Conservation (phyloP, 805 yeast species). For the Metschnikowia drakensbergensis region DNA sequence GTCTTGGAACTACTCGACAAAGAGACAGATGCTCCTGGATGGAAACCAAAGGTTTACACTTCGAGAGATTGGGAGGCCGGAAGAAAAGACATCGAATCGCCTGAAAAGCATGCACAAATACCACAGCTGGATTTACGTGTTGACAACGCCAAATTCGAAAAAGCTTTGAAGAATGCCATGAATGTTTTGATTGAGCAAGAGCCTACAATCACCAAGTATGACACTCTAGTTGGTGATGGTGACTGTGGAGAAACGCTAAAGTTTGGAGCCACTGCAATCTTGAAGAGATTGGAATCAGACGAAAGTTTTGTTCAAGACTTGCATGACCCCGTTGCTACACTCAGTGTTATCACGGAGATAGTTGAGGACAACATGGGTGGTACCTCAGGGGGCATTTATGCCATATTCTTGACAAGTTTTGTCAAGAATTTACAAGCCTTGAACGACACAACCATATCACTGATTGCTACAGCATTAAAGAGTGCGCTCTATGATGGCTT, state of each 20-base stretch:
- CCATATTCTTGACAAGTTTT: slow-evolving; percentile 77
- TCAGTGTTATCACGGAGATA: slow-evolving; percentile 72
- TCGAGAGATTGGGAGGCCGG: slow-evolving; percentile 28
- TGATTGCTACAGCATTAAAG: slow-evolving; percentile 48
- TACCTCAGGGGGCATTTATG: slow-evolving; percentile 90
- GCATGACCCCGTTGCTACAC: slow-evolving; percentile 51
- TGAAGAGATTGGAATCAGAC: slow-evolving; percentile 44
- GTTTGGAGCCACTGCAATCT: slow-evolving; percentile 73
- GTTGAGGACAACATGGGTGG: slow-evolving; percentile 97
- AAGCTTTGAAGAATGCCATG: slow-evolving; percentile 45
- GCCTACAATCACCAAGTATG: slow-evolving; percentile 79
- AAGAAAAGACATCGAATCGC: slow-evolving; percentile 27
- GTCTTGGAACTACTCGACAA: slow-evolving; percentile 58
- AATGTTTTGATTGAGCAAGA: slow-evolving; percentile 42
- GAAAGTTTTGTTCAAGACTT: slow-evolving; percentile 26
- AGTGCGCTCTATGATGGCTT: slow-evolving; percentile 64
- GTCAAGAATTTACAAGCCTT: slow-evolving; percentile 43
- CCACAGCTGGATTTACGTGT: slow-evolving; percentile 27
- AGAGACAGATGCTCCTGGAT: slow-evolving; percentile 77
- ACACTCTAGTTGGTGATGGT: slow-evolving; percentile 92
- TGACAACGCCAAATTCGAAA: slow-evolving; percentile 45
- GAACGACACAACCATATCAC: slow-evolving; percentile 31
- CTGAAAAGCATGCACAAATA: slow-evolving; percentile 20
- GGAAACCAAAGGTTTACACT: slow-evolving; percentile 51
- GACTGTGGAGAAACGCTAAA: slow-evolving; percentile 93